A percentile compares a stretch with the other conserved stretches of the same genome.
phyloP scores from a whole-genome alignment of 2,329 filamentous ascomycete species.

The Xylariaceae sp. region DNA sequence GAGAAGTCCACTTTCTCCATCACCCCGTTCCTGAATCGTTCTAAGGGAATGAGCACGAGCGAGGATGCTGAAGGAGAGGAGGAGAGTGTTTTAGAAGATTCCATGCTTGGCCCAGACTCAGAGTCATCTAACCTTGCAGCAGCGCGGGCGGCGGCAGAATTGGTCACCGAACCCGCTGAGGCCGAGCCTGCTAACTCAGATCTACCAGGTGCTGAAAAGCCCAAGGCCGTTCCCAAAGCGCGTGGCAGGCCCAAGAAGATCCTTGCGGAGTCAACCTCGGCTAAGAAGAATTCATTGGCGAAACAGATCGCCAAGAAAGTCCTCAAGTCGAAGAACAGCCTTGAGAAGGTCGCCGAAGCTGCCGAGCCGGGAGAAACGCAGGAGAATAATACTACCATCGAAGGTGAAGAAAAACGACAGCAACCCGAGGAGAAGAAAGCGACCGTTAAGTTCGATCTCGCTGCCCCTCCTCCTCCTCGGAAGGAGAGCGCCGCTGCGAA shows the following conservation, averaged over 20 bases:
- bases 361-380: conserved; percentile 26
- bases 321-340: conserved; percentile 32
- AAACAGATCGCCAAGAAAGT: conserved; percentile 29
- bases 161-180: conserved; percentile 12
- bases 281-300: conserved; percentile 39
- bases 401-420: conserved; percentile 21
- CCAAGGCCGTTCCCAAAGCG: conserved; percentile 33
- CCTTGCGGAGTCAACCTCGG: conserved; percentile 40
- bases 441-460: conserved; percentile 32
- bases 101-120: conserved; percentile 20
- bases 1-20: conserved; percentile 93
- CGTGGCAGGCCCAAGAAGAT: conserved; percentile 45
- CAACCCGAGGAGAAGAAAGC: conserved; percentile 26
- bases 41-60: conserved; percentile 51
- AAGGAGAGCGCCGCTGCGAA: conserved; percentile 25
- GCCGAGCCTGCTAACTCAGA: conserved; percentile 19
- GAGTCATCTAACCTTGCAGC: conserved; percentile 1
- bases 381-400: conserved; percentile 6
- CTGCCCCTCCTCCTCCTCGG: conserved; percentile 21
- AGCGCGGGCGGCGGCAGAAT: conserved; percentile 11
- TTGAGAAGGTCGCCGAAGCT: conserved; percentile 31
- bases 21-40: conserved; percentile 84
- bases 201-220: conserved; percentile 22
- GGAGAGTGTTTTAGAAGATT: conserved; percentile 27
- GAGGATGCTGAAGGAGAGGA: conserved; percentile 33